Evolutionary conservation across 2,329 filamentous ascomycete species (phyloP), one percentile per base, ranked within the genome.

Genomic region (Curvularia verruculosa): DNA sequence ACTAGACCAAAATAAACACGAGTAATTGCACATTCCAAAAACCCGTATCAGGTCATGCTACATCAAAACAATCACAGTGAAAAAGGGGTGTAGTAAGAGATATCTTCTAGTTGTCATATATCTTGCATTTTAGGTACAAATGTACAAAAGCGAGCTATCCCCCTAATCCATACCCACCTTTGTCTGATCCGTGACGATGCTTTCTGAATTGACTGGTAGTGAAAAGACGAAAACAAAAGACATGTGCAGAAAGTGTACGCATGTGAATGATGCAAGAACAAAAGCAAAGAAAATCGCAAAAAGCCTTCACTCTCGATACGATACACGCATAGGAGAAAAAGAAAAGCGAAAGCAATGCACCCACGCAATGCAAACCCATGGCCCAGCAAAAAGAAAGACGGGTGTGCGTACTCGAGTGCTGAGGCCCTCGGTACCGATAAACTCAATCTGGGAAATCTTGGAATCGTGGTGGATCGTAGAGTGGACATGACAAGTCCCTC

Each of bases 361-460:
- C 65, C 67, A 63, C 65, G 69, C 71, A 71, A 74, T 72, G 70
- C 71, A 73, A 68, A 60, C 56, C 63, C 51, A 54, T 54, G 56
- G 55, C 66, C 56, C 64, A 46, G 58, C 59, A 61, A 64, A 51
- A 58, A 57, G 56, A 49, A 54, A 37, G 60, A 63, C 59, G 61
- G n/a, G 64, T 52, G 54, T 52, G 52, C 51, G 21, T 52, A 49
- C 31, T 58, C 52, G 60, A 50, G 59, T 49, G 56, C 47, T 23
- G 47, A 48, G 52, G 37, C 45, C 40, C 44, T 51, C 45, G 47
- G 44, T 51, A 55, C 43, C 29, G 44, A 26, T 52, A 56, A 45
- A 46, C 29, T 55, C 55, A 56, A 52, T 56, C 58, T 58, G 58
- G 54, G 41, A 52, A 48, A 53, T 59, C 51, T 51, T 49, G 49